A percentile compares a stretch with the other conserved stretches of the same genome.
Conservation (phyloP, 768 basidiomycete genomes). For the Kwoniella europaea region DNA sequence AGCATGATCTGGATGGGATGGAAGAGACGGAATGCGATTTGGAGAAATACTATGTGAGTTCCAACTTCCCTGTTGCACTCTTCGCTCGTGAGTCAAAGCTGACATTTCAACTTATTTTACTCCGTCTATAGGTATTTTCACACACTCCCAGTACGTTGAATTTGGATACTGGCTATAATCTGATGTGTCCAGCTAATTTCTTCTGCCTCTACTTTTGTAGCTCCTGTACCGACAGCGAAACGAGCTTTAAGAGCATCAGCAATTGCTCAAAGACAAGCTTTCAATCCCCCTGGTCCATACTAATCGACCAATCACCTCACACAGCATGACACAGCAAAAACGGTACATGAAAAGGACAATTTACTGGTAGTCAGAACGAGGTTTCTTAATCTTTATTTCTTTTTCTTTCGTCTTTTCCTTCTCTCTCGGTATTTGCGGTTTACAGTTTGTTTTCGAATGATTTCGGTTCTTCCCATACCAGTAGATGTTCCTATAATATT, state of each 20-base stretch:
- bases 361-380: not conserved
- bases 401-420: too few relatives aligned
- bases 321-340: too few relatives aligned
- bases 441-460: too few relatives aligned
- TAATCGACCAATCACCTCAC: not conserved
- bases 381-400: too few relatives aligned
- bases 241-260: not conserved
- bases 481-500: too few relatives aligned
- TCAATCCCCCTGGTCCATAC: conserved; percentile 6
- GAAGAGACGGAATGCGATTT: conserved; percentile 10
- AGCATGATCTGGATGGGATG: conserved; percentile 2
- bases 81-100: too few relatives aligned
- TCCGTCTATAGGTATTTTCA: conserved; percentile 7
- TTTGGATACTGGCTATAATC: not conserved
- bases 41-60: conserved; percentile 19
- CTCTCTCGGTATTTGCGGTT: too few relatives aligned
- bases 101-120: too few relatives aligned
- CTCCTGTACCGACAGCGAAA: not conserved
- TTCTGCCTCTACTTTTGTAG: not conserved
- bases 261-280: conserved; percentile 18
- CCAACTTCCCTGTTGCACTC: too few relatives aligned
- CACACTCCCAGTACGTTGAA: conserved; percentile 13
- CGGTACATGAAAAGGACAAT: not conserved
- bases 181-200: not conserved
- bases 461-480: too few relatives aligned